Evolutionary conservation across 1,284 basidiomycete species (phyloP), one percentile per base, ranked within the genome.

Genomic region (Cystobasidiaceae sp.): DNA sequence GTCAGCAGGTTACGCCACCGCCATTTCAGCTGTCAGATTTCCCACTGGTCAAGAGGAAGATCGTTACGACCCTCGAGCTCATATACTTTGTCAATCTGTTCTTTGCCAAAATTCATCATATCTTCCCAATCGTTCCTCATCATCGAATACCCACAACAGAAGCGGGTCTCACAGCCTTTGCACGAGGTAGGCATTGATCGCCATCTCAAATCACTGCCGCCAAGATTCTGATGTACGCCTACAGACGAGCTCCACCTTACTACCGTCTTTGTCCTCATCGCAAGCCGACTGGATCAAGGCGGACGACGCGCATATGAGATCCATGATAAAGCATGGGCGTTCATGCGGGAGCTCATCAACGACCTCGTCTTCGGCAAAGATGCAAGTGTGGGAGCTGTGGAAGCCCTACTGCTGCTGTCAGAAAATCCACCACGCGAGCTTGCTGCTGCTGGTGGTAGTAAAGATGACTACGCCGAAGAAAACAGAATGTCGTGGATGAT

Each of bases 61-160:
- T 78, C 15, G 55, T 79, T 6, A 71, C 72, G 4, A 71, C 70
- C 4, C 71, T 71, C 15, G 74, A 77, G 66, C 72, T 79, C 3
- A 57, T 70, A 4, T 68, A 66, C 19, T 73, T 79, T 33, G 73
- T 75, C 8, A 72, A 76, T 5, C 69, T 69, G 1, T 80, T 79
- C 68, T 80, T 80, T 69, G 66, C 70, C 3, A 73, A 74, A 44
- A 74, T 79, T 54, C 79, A 80, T 65, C 77, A 77, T 63, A 71
- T 80, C 32, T 78, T 79, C 52, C 79, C 79, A 2, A 77, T 80
- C 70, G 73, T 80, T 0, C 76, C 78, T 0, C 71, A 74, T 13
- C 67, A 72, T 4, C 72, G 74, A 9, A 78, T 80, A 6, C 79
- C 79, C 0, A 69, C 71, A n/a, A 75, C 73, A 0, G 68, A 70